Evolutionary conservation across 352 stramenopile species (phyloP).

Genomic region (Pythium phragmitis): DNA sequence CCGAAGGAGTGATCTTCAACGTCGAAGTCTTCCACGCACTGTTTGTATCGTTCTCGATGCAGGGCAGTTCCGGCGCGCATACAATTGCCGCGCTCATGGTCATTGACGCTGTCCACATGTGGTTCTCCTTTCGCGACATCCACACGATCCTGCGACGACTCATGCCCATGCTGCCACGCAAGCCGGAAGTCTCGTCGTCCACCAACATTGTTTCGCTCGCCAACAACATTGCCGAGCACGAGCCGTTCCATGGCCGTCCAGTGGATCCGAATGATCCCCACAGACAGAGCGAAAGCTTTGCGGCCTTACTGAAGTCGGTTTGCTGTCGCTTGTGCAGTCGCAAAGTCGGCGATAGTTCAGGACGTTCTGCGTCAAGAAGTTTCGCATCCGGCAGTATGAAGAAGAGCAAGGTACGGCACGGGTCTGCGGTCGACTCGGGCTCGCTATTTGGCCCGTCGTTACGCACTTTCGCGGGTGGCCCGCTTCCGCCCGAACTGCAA

Average conservation of each 20-base stretch:
- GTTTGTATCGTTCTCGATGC: conserved; percentile 22
- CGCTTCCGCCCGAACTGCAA: not conserved
- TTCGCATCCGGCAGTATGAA: not conserved
- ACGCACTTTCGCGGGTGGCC: not conserved
- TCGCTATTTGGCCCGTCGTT: not conserved
- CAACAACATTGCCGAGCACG: not conserved
- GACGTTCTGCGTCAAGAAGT: not conserved
- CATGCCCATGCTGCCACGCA: not conserved
- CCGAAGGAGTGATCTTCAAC: conserved; percentile 24
- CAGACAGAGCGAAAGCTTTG: not conserved
- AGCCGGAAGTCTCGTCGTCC: not conserved
- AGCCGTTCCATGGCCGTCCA: not conserved
- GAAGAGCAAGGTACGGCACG: not conserved
- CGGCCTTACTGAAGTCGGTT: not conserved
- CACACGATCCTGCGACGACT: not conserved
- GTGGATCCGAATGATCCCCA: not conserved
- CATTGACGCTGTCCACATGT: conserved; percentile 6
- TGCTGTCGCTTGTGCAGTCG: not conserved
- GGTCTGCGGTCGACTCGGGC: not conserved
- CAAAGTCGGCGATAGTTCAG: not conserved
- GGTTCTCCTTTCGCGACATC: conserved; percentile 11
- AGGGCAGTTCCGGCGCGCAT: not conserved
- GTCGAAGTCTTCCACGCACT: conserved; percentile 23
- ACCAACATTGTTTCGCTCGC: not conserved
- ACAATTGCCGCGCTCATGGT: conserved; percentile 11